A percentile compares a stretch with the other conserved stretches of the same genome.
phyloP scores from a whole-genome alignment of 306 rosid genomes.

The Malus fusca region DNA sequence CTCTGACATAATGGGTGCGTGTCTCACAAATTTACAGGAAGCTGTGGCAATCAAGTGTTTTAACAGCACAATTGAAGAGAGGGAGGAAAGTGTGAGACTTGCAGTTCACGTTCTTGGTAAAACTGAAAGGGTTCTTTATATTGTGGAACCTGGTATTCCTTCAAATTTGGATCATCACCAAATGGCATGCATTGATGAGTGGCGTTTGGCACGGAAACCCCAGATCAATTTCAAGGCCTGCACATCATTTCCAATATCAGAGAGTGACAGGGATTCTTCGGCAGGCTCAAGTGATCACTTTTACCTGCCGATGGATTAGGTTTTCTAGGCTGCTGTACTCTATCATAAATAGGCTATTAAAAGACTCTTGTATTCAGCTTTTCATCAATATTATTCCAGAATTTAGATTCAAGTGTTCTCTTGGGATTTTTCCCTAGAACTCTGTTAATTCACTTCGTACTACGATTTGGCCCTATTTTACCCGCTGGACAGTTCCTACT shows the following conservation, averaged over 20 bases:
- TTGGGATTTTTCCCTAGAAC: too few relatives aligned
- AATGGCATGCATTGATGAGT: conserved; percentile 52
- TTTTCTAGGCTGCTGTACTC: too few relatives aligned
- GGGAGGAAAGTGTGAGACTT: conserved; percentile 56
- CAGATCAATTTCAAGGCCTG: conserved; percentile 6
- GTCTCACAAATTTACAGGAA: conserved; percentile 50
- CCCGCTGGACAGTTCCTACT: too few relatives aligned
- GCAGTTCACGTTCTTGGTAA: conserved; percentile 54
- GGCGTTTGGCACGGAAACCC: conserved; percentile 50
- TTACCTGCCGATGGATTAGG: conserved; percentile 21
- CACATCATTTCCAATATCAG: conserved; percentile 14
- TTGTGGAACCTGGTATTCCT: conserved; percentile 35
- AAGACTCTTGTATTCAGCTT: too few relatives aligned
- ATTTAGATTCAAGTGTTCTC: too few relatives aligned
- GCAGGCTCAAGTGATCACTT: conserved; percentile 24
- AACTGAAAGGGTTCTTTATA: conserved; percentile 44
- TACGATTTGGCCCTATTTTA: too few relatives aligned
- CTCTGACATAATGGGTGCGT: conserved; percentile 66
- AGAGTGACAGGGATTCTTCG: conserved; percentile 12
- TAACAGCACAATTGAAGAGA: conserved; percentile 53
- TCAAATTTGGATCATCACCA: conserved; percentile 25
- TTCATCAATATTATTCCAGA: too few relatives aligned
- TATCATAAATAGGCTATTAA: too few relatives aligned
- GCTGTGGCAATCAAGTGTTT: conserved; percentile 38
- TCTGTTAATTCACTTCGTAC: too few relatives aligned